Evolutionary conservation across 169 alveolate species (phyloP), one percentile per base, ranked within the genome.

Genomic region (Ichthyophthirius multifiliis): DNA sequence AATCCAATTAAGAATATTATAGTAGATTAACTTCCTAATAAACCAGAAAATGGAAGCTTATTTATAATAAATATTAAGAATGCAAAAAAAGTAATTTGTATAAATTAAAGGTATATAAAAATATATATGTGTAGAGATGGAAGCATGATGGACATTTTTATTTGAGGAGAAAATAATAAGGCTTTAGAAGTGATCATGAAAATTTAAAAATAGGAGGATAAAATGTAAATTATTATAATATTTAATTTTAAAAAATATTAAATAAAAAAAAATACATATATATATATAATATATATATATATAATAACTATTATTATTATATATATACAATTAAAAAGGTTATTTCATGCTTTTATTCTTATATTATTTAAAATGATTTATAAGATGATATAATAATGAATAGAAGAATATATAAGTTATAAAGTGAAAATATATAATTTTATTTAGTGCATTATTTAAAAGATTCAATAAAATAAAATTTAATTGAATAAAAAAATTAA

Each of bases 81-180:
- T 13, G 20, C 41, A 35, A 67, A 67, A 9, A 67, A 44, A 67
- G 71, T 55, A 55, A 55, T 55, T 55, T 16, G 41, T 16, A 16
- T 34, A 55, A 55, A 55, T 55, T 27, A 55, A 16, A 27, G 18
- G 13, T 20, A 12, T 55, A 55, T n/a, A 15, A 27, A 18, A 4
- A 27, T 20, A 55, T 55, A 55, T 5, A 48, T 4, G 23, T 6
- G 9, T 55, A 55, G 71, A 67, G 30, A 67, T 67, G 77, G 77
- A 67, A 67, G 30, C 27, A 67, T 18, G 77, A 67, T 67, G 77
- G 77, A 2, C 30, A 44, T 41, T 37, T 32, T 10, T 67, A 67
- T 18, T 18, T 67, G 77, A 47, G 64, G 15, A 34, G 77, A 23
- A 34, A 34, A 13, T 12, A 67, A 34, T 47, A 62, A 20, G 77